Percentiles rank a stretch among this genome's conserved stretches.
phyloP scores from a whole-genome alignment of 2,329 filamentous ascomycete species.

The Fusarium devonianum region DNA sequence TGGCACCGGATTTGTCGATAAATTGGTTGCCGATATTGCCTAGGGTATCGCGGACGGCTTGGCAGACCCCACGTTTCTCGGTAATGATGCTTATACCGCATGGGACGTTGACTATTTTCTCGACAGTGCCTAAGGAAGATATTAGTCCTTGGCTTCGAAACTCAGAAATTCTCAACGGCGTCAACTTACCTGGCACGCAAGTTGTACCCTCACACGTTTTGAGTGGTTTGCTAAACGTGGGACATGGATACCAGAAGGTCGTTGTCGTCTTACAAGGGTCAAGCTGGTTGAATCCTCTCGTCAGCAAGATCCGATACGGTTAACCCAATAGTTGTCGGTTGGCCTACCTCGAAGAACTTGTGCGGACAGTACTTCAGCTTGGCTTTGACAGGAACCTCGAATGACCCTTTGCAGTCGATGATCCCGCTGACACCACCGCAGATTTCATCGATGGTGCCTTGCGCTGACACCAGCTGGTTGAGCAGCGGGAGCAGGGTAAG shows the following conservation, averaged over 20 bases:
- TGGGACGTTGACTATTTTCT: not conserved
- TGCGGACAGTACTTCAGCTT: not conserved
- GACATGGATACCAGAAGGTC: constrained; percentile 4
- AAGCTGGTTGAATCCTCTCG: not conserved
- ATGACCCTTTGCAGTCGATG: not conserved
- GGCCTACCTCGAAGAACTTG: not conserved
- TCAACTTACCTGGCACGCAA: constrained; percentile 3
- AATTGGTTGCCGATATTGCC: not conserved
- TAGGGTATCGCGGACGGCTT: constrained; percentile 2
- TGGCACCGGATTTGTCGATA: not conserved
- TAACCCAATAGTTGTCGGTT: not conserved
- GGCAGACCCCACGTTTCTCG: not conserved
- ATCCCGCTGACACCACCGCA: not conserved
- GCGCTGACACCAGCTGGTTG: constrained; percentile 1
- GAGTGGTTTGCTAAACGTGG: not conserved
- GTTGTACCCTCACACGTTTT: not conserved
- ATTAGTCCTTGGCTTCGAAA: not conserved
- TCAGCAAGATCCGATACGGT: not conserved
- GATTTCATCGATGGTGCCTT: not conserved
- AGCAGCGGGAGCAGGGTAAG: not conserved
- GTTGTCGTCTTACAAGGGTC: constrained; percentile 7
- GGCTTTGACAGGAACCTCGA: constrained; percentile 1
- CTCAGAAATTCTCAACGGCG: not conserved
- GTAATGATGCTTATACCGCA: constrained; percentile 5
- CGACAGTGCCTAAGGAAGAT: not conserved